Evolutionary conservation across 2,329 filamentous ascomycete species (phyloP), one percentile per base, ranked within the genome.

Genomic region (Phialophora macrospora): DNA sequence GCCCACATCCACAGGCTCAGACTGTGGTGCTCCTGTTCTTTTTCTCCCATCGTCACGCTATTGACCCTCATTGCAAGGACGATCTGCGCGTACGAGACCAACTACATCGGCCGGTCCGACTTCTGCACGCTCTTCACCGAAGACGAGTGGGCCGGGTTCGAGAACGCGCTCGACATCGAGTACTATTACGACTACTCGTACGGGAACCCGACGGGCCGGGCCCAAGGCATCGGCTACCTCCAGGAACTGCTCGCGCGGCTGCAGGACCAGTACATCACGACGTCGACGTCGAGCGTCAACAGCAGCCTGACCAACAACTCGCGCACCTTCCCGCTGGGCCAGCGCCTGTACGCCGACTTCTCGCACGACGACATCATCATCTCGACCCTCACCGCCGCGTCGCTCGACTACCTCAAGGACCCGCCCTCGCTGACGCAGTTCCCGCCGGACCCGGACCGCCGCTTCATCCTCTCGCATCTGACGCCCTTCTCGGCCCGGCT

Each of bases 401-500:
- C 81, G 12, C 68, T 87, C 26, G 82, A 86, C 68, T 85, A 86
- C 71, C 82, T 86, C 75, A 79, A 79, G 24, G 80, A 83, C 9
- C 71, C 82, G 1, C 81, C 82, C 1, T 75, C 73, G 55, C 72
- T 83, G 14, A 77, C 74, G 78, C 3, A 75, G 79, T 71, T 76
- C 78, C 24, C 68, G 3, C 69, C 68, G 1, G 48, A 70, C 41
- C 67, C 69, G 1, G 71, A 82, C 22, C 77, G 82, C 2, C 78
- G 78, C 55, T 86, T 85, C 74, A 75, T 78, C 28, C 75, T 86
- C 8, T 83, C 80, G 2, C 73, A 82, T 54, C 70, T 86, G 59
- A 85, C 83, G 0, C 85, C 85, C 1, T 87, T 86, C 67, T 84
- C 82, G 24, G 84, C 80, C 3, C 80, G 82, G 20, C 77, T 87